Conservation (phyloP, 2,329 filamentous ascomycete genomes). For the Paramyrothecium sp. region DNA sequence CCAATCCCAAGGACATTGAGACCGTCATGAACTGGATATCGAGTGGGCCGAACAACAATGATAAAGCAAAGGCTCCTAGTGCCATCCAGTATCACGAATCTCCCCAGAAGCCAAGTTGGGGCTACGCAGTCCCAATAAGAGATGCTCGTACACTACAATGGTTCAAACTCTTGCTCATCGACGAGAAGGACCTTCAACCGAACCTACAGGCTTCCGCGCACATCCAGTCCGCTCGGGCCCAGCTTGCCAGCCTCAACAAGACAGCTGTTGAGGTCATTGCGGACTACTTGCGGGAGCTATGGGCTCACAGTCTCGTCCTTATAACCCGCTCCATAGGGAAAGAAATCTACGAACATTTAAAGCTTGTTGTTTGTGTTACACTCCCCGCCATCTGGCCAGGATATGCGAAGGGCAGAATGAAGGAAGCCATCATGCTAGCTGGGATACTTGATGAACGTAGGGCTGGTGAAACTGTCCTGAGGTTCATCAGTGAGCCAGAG, state of each 20-base stretch:
- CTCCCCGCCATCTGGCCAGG: conserved; percentile 45
- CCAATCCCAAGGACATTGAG: conserved; percentile 21
- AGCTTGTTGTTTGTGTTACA: conserved; percentile 37
- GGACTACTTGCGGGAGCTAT: conserved; percentile 30
- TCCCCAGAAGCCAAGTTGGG: conserved; percentile 19
- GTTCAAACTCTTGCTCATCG: conserved; percentile 41
- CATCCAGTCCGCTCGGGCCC: conserved; percentile 8
- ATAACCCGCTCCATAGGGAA: conserved; percentile 23
- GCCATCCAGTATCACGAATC: conserved; percentile 17
- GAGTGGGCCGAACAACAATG: conserved; percentile 12
- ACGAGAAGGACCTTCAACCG: conserved; percentile 22
- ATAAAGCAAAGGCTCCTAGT: conserved; percentile 29
- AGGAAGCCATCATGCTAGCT: conserved; percentile 26
- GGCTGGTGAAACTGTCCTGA: conserved; percentile 25
- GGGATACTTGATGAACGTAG: conserved; percentile 30
- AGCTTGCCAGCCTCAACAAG: conserved; percentile 9
- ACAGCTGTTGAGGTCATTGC: conserved; percentile 24
- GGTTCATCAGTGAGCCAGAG: conserved; percentile 42
- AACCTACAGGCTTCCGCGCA: conserved; percentile 19
- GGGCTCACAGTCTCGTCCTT: conserved; percentile 22
- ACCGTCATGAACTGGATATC: conserved; percentile 29
- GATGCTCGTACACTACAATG: conserved; percentile 25
- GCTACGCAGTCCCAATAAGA: conserved; percentile 23
- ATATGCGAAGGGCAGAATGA: conserved; percentile 35
- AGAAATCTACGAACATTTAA: conserved; percentile 14